These are phyloP conservation scores for Berberis vulgaris DNA, from an alignment of 164 flowering plant genomes.

Conservation along the genomic window DNA sequence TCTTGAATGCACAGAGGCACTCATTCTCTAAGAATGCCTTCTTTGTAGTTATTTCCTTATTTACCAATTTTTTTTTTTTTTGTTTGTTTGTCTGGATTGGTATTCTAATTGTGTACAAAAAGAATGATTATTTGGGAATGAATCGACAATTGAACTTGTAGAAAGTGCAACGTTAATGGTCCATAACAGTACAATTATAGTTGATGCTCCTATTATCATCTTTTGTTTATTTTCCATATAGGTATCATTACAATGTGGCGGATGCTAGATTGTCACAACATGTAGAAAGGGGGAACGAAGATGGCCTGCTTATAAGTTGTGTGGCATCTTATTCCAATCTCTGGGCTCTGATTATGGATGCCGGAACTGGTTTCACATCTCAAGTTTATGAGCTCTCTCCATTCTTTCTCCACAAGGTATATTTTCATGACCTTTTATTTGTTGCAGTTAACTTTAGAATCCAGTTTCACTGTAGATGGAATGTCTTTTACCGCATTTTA, in stretches of 20 bases:
- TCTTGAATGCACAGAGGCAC: too few species aligned
- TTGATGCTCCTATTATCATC: not conserved
- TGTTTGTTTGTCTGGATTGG: too few species aligned
- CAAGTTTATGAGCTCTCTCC: slow-evolving; percentile 79
- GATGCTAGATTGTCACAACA: slow-evolving; percentile 75
- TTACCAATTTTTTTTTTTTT: too few species aligned
- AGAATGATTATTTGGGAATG: too few species aligned
- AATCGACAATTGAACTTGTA: too few species aligned
- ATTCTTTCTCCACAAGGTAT: slow-evolving; percentile 69
- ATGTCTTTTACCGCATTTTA: slow-evolving; percentile 14
- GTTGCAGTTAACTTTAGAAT: not conserved
- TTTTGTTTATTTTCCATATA: slow-evolving; percentile 15
- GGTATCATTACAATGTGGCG: slow-evolving; percentile 91
- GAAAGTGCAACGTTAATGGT: too few species aligned
- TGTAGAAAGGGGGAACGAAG: slow-evolving; percentile 83
- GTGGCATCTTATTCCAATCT: slow-evolving; percentile 68
- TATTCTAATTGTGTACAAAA: too few species aligned
- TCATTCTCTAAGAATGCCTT: too few species aligned
- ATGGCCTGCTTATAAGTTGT: slow-evolving; percentile 73
- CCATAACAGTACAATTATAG: too few species aligned
- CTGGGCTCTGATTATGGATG: slow-evolving; percentile 96
- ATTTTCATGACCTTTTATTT: not conserved
- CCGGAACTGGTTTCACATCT: slow-evolving; percentile 69
- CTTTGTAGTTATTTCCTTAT: too few species aligned
- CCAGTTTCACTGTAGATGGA: slow-evolving; percentile 2